A percentile compares a stretch with the other conserved stretches of the same genome.
phyloP scores from a whole-genome alignment of 345 rosid species.

The Syzygium jambos region DNA sequence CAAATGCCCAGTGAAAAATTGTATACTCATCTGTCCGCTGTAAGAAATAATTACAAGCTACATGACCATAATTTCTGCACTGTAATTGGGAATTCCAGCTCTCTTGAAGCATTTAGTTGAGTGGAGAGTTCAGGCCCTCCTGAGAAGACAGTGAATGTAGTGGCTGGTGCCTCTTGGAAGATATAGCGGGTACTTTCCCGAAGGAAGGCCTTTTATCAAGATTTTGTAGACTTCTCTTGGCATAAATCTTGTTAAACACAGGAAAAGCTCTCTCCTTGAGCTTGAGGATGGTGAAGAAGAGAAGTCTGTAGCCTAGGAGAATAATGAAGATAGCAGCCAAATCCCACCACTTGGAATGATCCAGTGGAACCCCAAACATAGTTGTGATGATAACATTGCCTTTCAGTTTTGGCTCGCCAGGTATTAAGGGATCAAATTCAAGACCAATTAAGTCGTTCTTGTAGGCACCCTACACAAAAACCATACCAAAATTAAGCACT shows the following conservation, averaged over 20 bases:
- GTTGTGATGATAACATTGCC: conserved; percentile 22
- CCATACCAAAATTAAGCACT: background rate
- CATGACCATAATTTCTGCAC: background rate
- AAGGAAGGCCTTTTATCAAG: conserved; percentile 62
- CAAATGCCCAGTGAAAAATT: background rate
- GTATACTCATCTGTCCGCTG: background rate
- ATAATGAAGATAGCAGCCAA: conserved; percentile 17
- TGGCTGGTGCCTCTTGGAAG: conserved; percentile 45
- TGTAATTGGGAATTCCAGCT: background rate
- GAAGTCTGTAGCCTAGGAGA: conserved; percentile 5
- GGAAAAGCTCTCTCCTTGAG: conserved; percentile 25
- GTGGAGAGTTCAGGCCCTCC: conserved; percentile 55
- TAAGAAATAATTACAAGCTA: background rate
- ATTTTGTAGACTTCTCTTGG: conserved; percentile 40
- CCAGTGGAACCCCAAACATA: conserved; percentile 15
- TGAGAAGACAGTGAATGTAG: conserved; percentile 51
- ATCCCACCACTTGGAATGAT: conserved; percentile 32
- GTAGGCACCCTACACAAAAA: conserved; percentile 29
- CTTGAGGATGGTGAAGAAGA: conserved; percentile 16
- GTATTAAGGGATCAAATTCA: conserved; percentile 24
- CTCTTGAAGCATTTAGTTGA: conserved; percentile 7
- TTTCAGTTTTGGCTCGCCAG: conserved; percentile 22
- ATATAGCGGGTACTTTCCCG: conserved; percentile 27
- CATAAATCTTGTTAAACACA: conserved; percentile 26
- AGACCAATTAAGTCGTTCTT: conserved; percentile 40